Evolutionary conservation across 768 basidiomycete species (phyloP).

Genomic region (Cystofilobasidium macerans): DNA sequence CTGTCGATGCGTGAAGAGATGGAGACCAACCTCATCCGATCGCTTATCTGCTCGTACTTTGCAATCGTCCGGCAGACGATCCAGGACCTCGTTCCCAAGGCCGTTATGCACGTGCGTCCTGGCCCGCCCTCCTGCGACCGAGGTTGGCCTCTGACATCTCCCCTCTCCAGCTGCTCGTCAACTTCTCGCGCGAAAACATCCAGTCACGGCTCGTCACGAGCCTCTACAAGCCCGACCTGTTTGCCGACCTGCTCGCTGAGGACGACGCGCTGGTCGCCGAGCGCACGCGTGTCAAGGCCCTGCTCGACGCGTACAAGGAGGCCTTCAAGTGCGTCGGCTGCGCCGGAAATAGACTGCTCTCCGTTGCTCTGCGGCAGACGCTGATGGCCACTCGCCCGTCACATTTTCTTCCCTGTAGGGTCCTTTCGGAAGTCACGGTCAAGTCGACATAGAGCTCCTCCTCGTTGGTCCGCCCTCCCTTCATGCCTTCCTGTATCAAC

Average conservation of each 20-base stretch:
- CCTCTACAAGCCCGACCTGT: constrained; percentile 88
- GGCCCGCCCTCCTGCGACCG: not conserved
- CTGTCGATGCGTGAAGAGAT: constrained; percentile 81
- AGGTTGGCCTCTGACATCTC: not conserved
- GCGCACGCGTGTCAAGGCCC: constrained; percentile 78
- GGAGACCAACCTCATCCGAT: constrained; percentile 89
- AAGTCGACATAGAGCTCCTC: constrained; percentile 32
- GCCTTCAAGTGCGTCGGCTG: constrained; percentile 33
- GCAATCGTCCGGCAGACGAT: constrained; percentile 91
- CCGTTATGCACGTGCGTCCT: constrained; percentile 69
- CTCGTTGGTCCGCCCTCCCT: too few relatives aligned
- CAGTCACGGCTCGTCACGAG: constrained; percentile 91
- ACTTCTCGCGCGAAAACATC: constrained; percentile 88
- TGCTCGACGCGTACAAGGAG: constrained; percentile 89
- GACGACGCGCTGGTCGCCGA: constrained; percentile 92
- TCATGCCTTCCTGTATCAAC: too few relatives aligned
- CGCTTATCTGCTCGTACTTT: constrained; percentile 91
- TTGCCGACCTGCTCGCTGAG: constrained; percentile 80
- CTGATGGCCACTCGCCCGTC: not conserved
- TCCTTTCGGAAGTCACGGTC: constrained; percentile 37
- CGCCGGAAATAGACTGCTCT: too few relatives aligned
- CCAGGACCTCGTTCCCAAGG: constrained; percentile 92
- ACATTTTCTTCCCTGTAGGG: constrained; percentile 27
- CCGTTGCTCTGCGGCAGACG: not conserved
- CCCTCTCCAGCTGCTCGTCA: constrained; percentile 58